Evolutionary conservation across 352 stramenopile species (phyloP).

Genomic region (Globisporangium paroecandrum): DNA sequence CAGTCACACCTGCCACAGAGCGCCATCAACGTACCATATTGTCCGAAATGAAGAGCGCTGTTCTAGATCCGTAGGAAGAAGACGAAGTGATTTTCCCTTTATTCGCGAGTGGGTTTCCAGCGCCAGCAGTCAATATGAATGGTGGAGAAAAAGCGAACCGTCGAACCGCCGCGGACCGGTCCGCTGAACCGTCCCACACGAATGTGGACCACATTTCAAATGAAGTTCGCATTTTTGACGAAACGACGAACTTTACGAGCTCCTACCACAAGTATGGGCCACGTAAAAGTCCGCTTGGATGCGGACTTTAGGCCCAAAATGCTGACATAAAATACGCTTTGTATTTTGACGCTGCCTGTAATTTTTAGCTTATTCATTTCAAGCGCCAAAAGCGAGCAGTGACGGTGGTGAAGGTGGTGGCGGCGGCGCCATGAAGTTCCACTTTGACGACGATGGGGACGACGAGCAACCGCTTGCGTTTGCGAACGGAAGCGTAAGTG

Average conservation of each 20-base stretch:
- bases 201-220: slow-evolving; percentile 25
- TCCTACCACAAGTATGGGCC: too few species aligned
- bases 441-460: slow-evolving; percentile 30
- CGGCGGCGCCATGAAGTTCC: slow-evolving; percentile 46
- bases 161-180: slow-evolving; percentile 14
- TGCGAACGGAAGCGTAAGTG: neutral
- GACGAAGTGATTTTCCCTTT: slow-evolving; percentile 66
- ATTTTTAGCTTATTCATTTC: neutral
- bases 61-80: slow-evolving; percentile 87
- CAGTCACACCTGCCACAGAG: slow-evolving; percentile 3
- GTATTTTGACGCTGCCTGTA: neutral
- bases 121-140: slow-evolving; percentile 39
- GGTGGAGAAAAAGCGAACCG: slow-evolving; percentile 35
- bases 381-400: neutral
- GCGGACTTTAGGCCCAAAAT: too few species aligned
- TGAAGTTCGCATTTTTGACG: slow-evolving; percentile 19
- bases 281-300: neutral
- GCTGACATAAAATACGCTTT: too few species aligned
- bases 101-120: slow-evolving; percentile 12
- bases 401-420: neutral
- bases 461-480: slow-evolving; percentile 12
- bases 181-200: slow-evolving; percentile 9
- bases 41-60: slow-evolving; percentile 42
- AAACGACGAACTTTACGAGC: slow-evolving; percentile 20
- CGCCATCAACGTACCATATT: slow-evolving; percentile 55